Evolutionary conservation across 2,329 filamentous ascomycete species (phyloP).

Genomic region (Nakataea oryzae): DNA sequence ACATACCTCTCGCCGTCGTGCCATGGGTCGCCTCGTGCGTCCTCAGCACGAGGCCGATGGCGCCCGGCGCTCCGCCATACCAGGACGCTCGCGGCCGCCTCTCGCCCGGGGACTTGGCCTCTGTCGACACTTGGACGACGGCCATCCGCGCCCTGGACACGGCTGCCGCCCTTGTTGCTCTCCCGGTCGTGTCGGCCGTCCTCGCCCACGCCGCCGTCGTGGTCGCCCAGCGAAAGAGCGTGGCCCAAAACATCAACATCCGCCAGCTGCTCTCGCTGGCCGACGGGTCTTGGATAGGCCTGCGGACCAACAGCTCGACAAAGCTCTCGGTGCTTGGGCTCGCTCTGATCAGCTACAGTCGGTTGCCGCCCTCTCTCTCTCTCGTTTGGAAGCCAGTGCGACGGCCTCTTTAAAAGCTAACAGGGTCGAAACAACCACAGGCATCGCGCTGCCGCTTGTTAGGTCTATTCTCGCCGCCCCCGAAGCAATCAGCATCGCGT

Average conservation of each 20-base stretch:
- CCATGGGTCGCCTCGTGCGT: neutral
- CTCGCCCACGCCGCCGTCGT: constrained; percentile 5
- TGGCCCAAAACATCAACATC: constrained; percentile 1
- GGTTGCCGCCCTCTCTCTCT: neutral
- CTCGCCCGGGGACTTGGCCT: neutral
- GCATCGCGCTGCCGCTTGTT: neutral
- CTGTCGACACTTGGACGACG: neutral
- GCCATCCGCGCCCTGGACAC: constrained; percentile 2
- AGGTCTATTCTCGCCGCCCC: neutral
- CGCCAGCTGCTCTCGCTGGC: constrained; percentile 5
- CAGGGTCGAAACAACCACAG: neutral
- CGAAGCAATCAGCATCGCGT: neutral
- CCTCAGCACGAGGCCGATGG: neutral
- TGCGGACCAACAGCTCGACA: neutral
- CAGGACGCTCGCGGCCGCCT: neutral
- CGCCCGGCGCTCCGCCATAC: neutral
- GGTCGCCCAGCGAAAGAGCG: constrained; percentile 2
- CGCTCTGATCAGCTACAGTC: neutral
- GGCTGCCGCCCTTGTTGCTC: constrained; percentile 6
- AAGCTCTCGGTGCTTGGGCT: neutral
- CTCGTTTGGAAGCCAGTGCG: no score
- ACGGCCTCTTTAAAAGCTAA: neutral
- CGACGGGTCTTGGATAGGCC: constrained; percentile 2
- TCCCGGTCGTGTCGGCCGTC: constrained; percentile 7
- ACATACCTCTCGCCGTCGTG: neutral